Evolutionary conservation across 345 rosid genomes (phyloP), one percentile per base, ranked within the genome.

Genomic region (Aethionema arabicum): DNA sequence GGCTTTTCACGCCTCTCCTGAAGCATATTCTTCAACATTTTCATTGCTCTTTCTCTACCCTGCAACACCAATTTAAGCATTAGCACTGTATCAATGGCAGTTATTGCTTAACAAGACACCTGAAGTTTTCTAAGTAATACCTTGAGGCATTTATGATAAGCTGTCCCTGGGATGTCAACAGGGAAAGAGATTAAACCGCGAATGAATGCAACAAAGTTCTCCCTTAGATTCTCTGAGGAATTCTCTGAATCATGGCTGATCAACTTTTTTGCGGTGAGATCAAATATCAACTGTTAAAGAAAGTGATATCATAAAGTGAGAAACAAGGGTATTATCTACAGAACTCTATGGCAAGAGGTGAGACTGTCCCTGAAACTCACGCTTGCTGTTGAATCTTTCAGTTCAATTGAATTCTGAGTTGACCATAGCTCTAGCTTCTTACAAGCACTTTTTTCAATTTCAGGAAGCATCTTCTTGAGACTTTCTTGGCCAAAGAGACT

Each of bases 1-100:
- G 88, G 95, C 16, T 70, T 80, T 53, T 39, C 68, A 48, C 82
- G 70, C 70, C 99, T 84, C 72, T 89, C 88, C 12, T 80, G 79
- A 67, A 90, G 87, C 82, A 85, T 63, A 66, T 71, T 77, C 74
- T 78, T 87, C 59, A 93, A 75, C 90, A 85, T 80, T 68, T 67
- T 83, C 96, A 90, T 89, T 66, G 95, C 96, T 57, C 65, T 84
- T 72, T 83, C 82, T 73, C 99, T 83, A 61, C 99, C 99, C 99
- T 93, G 85, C 59, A 66, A 78, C 44, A 30, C 50, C n/a, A 40
- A 21, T n/a, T 59, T 32, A 4, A 65, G n/a, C 44, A 52, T 53
- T 9, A 54, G 14, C 8, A 58, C 38, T 12, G 13, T 8, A 45
- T 30, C 32, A 39, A 29, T 37, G 15, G 39, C 53, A 43, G 49